These are phyloP conservation scores for Suhomyces kunorum DNA, from an alignment of 1,139 yeast genomes.

Conservation along the genomic window DNA sequence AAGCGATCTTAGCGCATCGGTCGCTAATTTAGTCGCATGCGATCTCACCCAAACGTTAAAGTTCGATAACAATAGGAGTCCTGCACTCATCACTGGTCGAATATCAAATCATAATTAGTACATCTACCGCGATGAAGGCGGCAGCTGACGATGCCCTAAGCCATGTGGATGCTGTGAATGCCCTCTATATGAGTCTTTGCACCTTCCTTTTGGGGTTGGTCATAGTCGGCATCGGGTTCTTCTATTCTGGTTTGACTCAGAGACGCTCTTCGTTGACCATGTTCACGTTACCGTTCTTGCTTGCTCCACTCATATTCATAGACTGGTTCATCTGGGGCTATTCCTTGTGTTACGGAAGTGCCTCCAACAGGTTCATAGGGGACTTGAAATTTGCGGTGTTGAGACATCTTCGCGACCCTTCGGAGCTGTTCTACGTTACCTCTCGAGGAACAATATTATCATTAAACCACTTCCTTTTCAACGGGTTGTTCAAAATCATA, in stretches of 20 bases:
- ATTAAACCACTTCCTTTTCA: slow-evolving; percentile 48
- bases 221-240: slow-evolving; percentile 48
- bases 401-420: slow-evolving; percentile 32
- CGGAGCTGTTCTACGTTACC: slow-evolving; percentile 28
- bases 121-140: background rate
- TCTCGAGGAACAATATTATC: slow-evolving; percentile 45
- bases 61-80: background rate
- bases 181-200: slow-evolving; percentile 42
- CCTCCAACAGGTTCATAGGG: slow-evolving; percentile 50
- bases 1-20: background rate
- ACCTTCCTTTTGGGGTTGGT: slow-evolving; percentile 36
- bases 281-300: slow-evolving; percentile 49
- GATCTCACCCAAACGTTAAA: too few species aligned
- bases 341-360: slow-evolving; percentile 49
- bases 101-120: background rate
- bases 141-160: slow-evolving; percentile 4
- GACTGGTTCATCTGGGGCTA: slow-evolving; percentile 66
- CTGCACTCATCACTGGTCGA: slow-evolving; percentile 1
- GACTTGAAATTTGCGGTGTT: slow-evolving; percentile 45
- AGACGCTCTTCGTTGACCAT: slow-evolving; percentile 57
- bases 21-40: too few species aligned
- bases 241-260: slow-evolving; percentile 61
- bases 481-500: slow-evolving; percentile 52
- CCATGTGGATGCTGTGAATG: slow-evolving; percentile 27
- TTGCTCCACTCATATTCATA: slow-evolving; percentile 44